Evolutionary conservation across 192 early-diverging fungal species (phyloP), one percentile per base, ranked within the genome.

Genomic region (Coemansia sp.): DNA sequence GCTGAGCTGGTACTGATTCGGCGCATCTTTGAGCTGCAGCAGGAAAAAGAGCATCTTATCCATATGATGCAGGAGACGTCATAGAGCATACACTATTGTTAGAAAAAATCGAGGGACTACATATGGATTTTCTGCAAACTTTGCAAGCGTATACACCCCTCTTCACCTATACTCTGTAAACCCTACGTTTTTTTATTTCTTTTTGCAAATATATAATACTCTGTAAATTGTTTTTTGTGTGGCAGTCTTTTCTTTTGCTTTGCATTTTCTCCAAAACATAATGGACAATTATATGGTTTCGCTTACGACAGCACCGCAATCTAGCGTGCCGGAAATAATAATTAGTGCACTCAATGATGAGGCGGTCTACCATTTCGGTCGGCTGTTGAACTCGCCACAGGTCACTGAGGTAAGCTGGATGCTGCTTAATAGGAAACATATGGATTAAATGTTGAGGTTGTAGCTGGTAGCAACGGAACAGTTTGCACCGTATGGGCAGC

Each of bases 281-380:
- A 68, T 68, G 65, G 59, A 68, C 5, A 36, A 19, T 23, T 52
- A 55, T 47, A 40, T 61, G 23, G 36, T 52, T 42, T 26, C 42
- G 36, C 59, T 68, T 2, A 52, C 48, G 3, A 45, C 47, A 1
- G 65, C 54, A 18, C 8, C 59, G 13, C 42, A 38, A 10, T 53
- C 54, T 1, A 58, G 57, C 14, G 31, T 53, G 3, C 16, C 48
- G 26, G 30, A 45, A 7, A 56, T 74, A 31, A 60, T 74, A 47
- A 57, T 50, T 47, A 38, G 30, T 18, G 60, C 54, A 11, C 53
- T 73, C 5, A 56, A 57, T 3, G 56, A 67, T 41, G 71, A 68
- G 16, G 26, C 28, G 26, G 40, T 74, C 39, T 59, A 56, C 65
- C 71, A 74, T 36, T 74, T 67, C 45, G 65, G 64, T 35, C 57